phyloP scores from a whole-genome alignment of 2,329 filamentous ascomycete genomes.

The Clarireedia sp. region DNA sequence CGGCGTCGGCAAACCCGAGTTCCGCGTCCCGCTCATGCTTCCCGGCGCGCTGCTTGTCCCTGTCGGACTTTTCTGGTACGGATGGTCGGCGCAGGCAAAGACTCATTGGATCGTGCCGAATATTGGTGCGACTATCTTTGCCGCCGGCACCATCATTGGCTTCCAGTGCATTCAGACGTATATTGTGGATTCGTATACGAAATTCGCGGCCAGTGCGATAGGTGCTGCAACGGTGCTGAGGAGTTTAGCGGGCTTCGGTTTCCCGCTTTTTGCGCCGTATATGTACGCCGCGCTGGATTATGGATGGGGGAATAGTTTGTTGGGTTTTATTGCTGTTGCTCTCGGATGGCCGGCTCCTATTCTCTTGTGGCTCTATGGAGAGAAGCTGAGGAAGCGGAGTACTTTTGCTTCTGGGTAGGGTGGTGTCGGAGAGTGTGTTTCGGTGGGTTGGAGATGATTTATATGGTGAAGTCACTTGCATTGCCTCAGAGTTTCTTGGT shows the following conservation, averaged over 20 bases:
- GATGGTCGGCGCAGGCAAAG: constrained; percentile 45
- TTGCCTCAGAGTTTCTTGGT: too few species aligned
- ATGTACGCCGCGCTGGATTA: constrained; percentile 31
- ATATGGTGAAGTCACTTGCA: too few species aligned
- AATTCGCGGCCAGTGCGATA: constrained; percentile 33
- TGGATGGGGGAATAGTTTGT: constrained; percentile 41
- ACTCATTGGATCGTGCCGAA: constrained; percentile 51
- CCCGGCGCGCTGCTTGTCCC: constrained; percentile 48
- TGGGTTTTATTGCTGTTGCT: constrained; percentile 43
- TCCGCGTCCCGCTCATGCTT: constrained; percentile 53
- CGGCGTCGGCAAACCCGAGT: constrained; percentile 43
- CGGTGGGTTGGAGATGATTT: too few species aligned
- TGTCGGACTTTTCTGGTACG: constrained; percentile 48
- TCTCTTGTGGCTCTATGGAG: constrained; percentile 35
- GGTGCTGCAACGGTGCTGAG: constrained; percentile 30
- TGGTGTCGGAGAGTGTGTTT: not conserved
- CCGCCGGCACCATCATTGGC: constrained; percentile 35
- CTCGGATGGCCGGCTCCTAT: constrained; percentile 44
- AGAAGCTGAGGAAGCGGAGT: constrained; percentile 37
- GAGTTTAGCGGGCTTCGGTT: constrained; percentile 25
- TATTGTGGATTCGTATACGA: constrained; percentile 42
- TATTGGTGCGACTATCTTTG: constrained; percentile 44
- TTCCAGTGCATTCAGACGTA: constrained; percentile 38
- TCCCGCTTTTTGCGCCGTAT: constrained; percentile 25
- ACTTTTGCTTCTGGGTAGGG: constrained; percentile 25